Evolutionary conservation across 2,329 filamentous ascomycete genomes (phyloP).

Genomic region (Penicillium sclerotigenum): DNA sequence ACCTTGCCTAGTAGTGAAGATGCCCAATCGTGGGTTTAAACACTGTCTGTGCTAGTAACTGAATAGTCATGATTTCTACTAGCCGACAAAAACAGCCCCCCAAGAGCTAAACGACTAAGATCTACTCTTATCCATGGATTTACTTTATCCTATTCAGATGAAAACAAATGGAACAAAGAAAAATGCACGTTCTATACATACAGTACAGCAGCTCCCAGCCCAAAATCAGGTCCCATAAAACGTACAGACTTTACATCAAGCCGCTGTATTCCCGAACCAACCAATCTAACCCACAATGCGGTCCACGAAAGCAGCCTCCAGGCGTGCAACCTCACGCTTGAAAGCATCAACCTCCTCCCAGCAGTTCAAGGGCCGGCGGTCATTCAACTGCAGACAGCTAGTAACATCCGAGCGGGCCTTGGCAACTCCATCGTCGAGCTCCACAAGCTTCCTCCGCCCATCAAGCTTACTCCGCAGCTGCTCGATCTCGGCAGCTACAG

Average conservation of each 20-base stretch:
- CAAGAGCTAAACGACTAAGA: not conserved
- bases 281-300: constrained; percentile 56
- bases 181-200: constrained; percentile 27
- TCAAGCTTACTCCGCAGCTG: constrained; percentile 58
- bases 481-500: constrained; percentile 57
- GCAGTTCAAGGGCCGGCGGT: constrained; percentile 86
- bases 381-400: constrained; percentile 76
- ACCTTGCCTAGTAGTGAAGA: not conserved
- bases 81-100: not conserved
- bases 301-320: constrained; percentile 87
- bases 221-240: constrained; percentile 10
- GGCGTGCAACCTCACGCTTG: constrained; percentile 78
- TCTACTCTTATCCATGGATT: constrained; percentile 14
- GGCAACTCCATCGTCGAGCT: constrained; percentile 69
- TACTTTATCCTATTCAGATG: constrained; percentile 12
- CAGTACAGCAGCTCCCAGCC: constrained; percentile 21
- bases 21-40: not conserved
- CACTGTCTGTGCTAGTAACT: not conserved
- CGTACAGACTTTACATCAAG: constrained; percentile 10
- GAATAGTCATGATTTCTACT: not conserved
- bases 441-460: constrained; percentile 56
- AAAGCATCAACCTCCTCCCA: constrained; percentile 90
- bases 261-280: constrained; percentile 1
- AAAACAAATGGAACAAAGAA: constrained; percentile 13
- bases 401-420: constrained; percentile 73